phyloP scores from a whole-genome alignment of 306 rosid genomes.

The Sicyos edulis region DNA sequence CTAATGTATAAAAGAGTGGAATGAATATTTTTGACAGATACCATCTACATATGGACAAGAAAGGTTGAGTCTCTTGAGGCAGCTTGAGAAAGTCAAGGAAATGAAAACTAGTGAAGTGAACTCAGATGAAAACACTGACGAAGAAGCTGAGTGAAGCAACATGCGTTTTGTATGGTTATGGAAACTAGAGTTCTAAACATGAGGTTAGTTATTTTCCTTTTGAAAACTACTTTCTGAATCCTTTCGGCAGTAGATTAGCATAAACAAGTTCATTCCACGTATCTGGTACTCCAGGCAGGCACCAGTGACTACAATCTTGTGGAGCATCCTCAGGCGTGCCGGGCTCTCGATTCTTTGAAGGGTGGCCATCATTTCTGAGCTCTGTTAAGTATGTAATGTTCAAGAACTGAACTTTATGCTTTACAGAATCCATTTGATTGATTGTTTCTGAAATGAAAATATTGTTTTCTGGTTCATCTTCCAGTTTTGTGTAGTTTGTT shows the following conservation, averaged over 20 bases:
- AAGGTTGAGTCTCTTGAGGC: conserved; percentile 89
- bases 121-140: conserved; percentile 47
- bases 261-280: conserved; percentile 87
- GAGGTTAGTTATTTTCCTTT: conserved; percentile 19
- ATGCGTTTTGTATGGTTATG: conserved; percentile 5
- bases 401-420: conserved; percentile 50
- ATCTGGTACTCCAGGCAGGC: conserved; percentile 97
- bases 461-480: conserved; percentile 54
- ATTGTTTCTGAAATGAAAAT: conserved; percentile 44
- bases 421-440: conserved; percentile 53
- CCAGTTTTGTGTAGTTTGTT: conserved; percentile 37
- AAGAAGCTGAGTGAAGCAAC: conserved; percentile 32
- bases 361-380: conserved; percentile 87
- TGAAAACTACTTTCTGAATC: conserved; percentile 31
- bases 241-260: conserved; percentile 50
- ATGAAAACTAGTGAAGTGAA: conserved; percentile 45
- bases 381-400: conserved; percentile 83
- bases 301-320: conserved; percentile 98
- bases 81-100: conserved; percentile 87
- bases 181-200: conserved; percentile 26
- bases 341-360: conserved; percentile 75
- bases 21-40: conserved; percentile 49
- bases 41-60: conserved; percentile 89
- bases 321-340: conserved; percentile 68
- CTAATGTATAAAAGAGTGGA: conserved; percentile 6